These are phyloP conservation scores for Rhodotorula toruloides DNA, from an alignment of 768 basidiomycete species.

Conservation along the genomic window DNA sequence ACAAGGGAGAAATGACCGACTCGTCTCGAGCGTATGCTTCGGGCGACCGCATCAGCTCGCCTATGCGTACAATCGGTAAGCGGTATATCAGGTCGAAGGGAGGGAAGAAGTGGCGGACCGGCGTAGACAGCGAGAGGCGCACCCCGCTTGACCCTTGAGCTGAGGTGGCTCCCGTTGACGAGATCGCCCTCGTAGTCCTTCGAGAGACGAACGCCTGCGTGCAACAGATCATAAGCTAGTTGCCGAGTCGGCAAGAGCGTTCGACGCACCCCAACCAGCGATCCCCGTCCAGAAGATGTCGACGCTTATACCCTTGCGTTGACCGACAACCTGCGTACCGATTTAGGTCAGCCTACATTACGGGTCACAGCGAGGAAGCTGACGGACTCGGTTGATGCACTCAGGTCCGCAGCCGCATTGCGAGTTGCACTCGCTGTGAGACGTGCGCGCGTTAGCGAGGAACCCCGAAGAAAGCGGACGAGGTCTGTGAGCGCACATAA, in stretches of 20 bases:
- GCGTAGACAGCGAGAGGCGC: conserved; percentile 23
- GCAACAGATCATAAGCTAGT: too few species aligned
- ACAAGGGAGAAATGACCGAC: neutral
- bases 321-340: conserved; percentile 7
- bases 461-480: too few species aligned
- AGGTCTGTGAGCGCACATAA: conserved; percentile 5
- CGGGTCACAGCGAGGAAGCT: too few species aligned
- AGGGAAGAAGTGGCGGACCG: neutral
- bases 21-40: neutral
- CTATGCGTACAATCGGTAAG: neutral
- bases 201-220: conserved; percentile 1
- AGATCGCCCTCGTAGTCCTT: neutral
- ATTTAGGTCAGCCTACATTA: too few species aligned
- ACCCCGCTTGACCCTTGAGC: neutral
- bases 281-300: conserved; percentile 13
- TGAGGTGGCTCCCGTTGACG: neutral
- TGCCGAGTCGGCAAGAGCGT: neutral
- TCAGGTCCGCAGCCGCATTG: conserved; percentile 23
- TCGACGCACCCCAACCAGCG: conserved; percentile 23
- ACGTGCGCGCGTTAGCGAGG: neutral
- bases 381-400: conserved; percentile 22
- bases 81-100: neutral
- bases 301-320: neutral
- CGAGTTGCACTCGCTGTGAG: conserved; percentile 34
- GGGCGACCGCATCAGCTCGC: neutral